Evolutionary conservation across 768 basidiomycete genomes (phyloP).

Genomic region (Rhizopogon roseolus): DNA sequence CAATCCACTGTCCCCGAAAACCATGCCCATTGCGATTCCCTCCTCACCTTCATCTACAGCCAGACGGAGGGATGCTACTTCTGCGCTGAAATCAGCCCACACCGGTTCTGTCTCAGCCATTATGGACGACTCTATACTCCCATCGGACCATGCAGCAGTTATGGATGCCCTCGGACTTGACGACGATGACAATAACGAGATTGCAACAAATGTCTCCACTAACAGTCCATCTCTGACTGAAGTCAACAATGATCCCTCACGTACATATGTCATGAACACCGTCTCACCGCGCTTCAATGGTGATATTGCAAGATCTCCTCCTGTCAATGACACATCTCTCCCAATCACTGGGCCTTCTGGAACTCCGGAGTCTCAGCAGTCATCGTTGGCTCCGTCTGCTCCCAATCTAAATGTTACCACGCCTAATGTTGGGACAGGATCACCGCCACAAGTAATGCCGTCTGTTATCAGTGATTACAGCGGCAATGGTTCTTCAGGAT

Average conservation of each 20-base stretch:
- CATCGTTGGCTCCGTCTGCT: not conserved
- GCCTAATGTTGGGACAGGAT: not conserved
- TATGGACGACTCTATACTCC: not conserved
- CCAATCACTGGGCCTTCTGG: not conserved
- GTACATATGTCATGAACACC: not conserved
- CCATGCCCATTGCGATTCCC: conserved; percentile 2
- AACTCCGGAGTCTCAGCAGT: not conserved
- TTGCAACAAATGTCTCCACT: not conserved
- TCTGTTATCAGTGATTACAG: conserved; percentile 2
- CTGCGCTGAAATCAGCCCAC: not conserved
- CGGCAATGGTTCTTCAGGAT: conserved; percentile 1
- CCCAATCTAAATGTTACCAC: not conserved
- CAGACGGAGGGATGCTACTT: not conserved
- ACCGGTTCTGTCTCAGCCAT: not conserved
- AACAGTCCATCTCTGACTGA: not conserved
- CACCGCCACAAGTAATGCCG: not conserved
- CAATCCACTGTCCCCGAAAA: not conserved
- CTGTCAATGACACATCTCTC: not conserved
- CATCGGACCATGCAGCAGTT: not conserved
- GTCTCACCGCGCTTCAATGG: not conserved
- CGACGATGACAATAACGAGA: not conserved
- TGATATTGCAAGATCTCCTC: not conserved
- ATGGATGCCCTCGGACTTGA: conserved; percentile 6
- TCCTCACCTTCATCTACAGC: not conserved
- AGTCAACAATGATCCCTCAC: not conserved